Conservation (phyloP, 768 basidiomycete species). For the Grammothele lineata region DNA sequence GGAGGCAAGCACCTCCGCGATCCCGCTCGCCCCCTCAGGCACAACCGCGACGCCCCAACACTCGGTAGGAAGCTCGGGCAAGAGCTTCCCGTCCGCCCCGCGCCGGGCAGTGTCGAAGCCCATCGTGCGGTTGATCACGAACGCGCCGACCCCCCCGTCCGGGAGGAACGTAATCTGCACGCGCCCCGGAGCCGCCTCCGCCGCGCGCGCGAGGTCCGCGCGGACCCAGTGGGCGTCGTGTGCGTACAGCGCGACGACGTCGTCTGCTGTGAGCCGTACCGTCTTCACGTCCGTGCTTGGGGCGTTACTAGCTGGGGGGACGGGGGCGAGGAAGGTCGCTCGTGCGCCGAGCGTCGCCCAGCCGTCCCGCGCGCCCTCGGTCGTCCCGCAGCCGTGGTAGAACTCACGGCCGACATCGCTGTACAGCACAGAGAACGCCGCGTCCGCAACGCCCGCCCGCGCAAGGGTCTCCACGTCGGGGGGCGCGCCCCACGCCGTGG, state of each 20-base stretch:
- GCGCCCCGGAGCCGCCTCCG: conserved; percentile 6
- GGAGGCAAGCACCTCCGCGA: too few species aligned
- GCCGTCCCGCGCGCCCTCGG: conserved; percentile 28
- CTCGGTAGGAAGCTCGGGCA: too few species aligned
- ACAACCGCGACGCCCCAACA: too few species aligned
- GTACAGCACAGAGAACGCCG: conserved; percentile 45
- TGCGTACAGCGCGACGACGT: conserved; percentile 34
- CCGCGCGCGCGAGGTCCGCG: conserved; percentile 22
- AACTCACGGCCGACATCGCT: conserved; percentile 48
- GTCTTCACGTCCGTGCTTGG: not conserved
- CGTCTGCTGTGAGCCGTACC: conserved; percentile 34
- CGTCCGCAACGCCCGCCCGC: conserved; percentile 33
- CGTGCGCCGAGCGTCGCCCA: conserved; percentile 38
- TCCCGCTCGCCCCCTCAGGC: too few species aligned
- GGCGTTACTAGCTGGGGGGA: not conserved
- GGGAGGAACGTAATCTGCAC: conserved; percentile 40
- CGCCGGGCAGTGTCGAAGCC: too few species aligned
- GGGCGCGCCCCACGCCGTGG: conserved; percentile 39
- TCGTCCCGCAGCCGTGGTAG: conserved; percentile 40
- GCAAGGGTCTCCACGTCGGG: conserved; percentile 29
- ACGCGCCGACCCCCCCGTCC: conserved; percentile 43
- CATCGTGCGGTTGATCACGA: conserved; percentile 33
- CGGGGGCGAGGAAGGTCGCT: conserved; percentile 31
- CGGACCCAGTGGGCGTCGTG: conserved; percentile 37
- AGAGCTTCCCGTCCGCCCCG: not conserved